These are phyloP conservation scores for Mortierella sp. DNA, from an alignment of 371 early-diverging fungal genomes.

Conservation along the genomic window DNA sequence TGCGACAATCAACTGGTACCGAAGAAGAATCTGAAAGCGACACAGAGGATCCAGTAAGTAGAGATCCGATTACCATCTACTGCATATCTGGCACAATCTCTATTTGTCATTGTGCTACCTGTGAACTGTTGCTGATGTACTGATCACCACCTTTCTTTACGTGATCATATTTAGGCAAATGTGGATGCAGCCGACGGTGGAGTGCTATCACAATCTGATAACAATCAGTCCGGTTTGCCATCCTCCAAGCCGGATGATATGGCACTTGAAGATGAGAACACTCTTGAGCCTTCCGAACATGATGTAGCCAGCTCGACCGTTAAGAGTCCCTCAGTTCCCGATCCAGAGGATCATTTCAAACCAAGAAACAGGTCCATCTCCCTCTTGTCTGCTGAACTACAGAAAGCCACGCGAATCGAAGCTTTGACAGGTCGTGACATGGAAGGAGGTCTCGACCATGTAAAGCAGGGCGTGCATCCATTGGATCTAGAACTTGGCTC, in stretches of 20 bases:
- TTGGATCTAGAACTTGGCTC: conserved; percentile 1
- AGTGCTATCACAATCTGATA: no score
- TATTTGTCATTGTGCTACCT: no score
- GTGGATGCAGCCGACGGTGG: no score
- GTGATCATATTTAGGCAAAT: no score
- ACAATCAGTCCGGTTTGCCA: not conserved
- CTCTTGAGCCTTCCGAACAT: not conserved
- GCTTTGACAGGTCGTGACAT: not conserved
- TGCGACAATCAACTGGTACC: not conserved
- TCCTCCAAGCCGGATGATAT: conserved; percentile 1
- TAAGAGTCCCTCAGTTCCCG: no score
- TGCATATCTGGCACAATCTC: no score
- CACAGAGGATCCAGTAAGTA: conserved; percentile 29
- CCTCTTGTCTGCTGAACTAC: conserved; percentile 41
- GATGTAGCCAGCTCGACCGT: not conserved
- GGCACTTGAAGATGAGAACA: not conserved
- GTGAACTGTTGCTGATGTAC: no score
- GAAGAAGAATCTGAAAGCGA: conserved; percentile 2
- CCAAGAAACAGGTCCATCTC: conserved; percentile 27
- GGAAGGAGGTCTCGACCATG: not conserved
- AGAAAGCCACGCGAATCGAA: conserved; percentile 30
- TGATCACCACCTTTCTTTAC: conserved; percentile 3
- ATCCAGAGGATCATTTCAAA: conserved; percentile 2
- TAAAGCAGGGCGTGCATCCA: conserved; percentile 10
- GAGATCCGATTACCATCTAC: no score